Evolutionary conservation across 2,329 filamentous ascomycete species (phyloP), one percentile per base, ranked within the genome.

Genomic region (Zymoseptoria passerinii): DNA sequence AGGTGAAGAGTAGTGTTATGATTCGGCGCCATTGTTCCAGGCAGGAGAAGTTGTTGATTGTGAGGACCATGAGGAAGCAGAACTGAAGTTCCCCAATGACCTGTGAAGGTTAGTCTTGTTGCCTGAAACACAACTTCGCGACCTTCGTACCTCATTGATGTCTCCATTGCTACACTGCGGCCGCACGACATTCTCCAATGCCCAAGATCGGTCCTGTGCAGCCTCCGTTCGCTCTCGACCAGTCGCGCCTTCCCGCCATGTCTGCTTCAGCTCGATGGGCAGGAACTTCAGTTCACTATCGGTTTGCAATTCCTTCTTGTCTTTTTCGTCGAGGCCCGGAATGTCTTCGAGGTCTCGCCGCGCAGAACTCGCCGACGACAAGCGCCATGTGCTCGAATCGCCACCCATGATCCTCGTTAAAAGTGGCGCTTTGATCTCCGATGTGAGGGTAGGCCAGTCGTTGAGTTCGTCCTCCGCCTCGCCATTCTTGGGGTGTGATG

Each of bases 11-110:
- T 23, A 87, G 70, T 1, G 73, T 72, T 8, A 86, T 71, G 9
- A 86, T 63, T 44, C 84, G 73, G 66, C 83, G 85, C 84, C 84
- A 87, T 67, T 86, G 83, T 68, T 86, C 82, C 3, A 86, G 72
- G 65, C 83, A 86, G 1, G 83, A 85, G 67, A 81, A 85, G 67
- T 86, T 87, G 74, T 84, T 84, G 61, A 86, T 73, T 4, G 82
- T 84, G 59, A 86, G 66, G 1, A 83, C 76, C 80, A 83, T 85
- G 8, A 86, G 70, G 64, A 86, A 86, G 29, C 77, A 78, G 65
- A 86, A 83, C 63, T 86, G 82, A 56, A 86, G 66, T 65, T 86
- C 84, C 16, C 82, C 84, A 13, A 86, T 68, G 10, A 75, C 69
- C 50, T 52, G 50, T 52, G 23, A 16, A 16, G 2, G 23, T 52